Evolutionary conservation across 169 alveolate genomes (phyloP).

Genomic region (Plasmodium cynomolgi): DNA sequence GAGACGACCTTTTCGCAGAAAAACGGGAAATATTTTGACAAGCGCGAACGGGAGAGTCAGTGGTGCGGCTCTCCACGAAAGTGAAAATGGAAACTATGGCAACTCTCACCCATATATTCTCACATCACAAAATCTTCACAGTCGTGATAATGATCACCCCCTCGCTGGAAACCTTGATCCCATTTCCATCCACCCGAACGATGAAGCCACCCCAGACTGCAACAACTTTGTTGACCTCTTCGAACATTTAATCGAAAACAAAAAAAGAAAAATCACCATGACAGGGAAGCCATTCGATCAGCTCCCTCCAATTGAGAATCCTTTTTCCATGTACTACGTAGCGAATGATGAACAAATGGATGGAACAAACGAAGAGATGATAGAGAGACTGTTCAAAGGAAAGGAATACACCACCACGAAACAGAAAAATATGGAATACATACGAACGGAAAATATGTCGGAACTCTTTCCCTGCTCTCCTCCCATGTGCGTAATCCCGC

Average conservation of each 20-base stretch:
- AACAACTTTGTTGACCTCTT: conserved; percentile 20
- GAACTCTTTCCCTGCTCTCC: neutral
- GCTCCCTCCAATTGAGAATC: neutral
- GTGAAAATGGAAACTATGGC: neutral
- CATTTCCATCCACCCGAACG: neutral
- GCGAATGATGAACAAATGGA: neutral
- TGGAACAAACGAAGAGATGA: neutral
- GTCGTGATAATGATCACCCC: neutral
- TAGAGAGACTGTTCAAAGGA: neutral
- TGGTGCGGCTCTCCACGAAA: neutral
- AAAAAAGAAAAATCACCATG: conserved; percentile 25
- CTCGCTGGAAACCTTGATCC: neutral
- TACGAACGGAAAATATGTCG: neutral
- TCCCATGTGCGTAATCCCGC: neutral
- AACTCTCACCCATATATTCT: neutral
- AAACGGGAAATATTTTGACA: neutral
- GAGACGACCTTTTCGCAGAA: neutral
- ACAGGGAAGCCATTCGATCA: neutral
- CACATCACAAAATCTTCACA: neutral
- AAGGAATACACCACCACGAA: neutral
- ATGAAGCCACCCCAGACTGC: neutral
- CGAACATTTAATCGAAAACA: conserved; percentile 41
- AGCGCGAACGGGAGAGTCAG: neutral
- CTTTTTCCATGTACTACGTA: neutral
- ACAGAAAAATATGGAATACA: neutral